Percentiles rank a stretch among this genome's conserved stretches.
These are phyloP conservation scores for Trichoderma sp. DNA, from an alignment of 2,329 filamentous ascomycete species.

Conservation along the genomic window DNA sequence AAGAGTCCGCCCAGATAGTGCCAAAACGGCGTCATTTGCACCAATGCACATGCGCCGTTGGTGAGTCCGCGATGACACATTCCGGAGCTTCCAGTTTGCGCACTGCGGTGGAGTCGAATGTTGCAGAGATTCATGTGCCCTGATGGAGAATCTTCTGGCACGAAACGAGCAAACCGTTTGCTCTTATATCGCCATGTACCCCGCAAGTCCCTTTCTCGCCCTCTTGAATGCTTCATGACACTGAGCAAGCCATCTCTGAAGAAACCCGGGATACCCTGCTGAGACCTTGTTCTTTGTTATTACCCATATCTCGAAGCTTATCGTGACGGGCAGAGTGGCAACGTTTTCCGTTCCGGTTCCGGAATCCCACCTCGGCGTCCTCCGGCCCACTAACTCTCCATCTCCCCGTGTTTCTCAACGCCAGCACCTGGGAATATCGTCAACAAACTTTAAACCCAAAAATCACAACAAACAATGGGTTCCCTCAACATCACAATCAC, in stretches of 20 bases:
- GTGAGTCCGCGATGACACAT: conserved; percentile 12
- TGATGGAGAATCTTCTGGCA: conserved; percentile 2
- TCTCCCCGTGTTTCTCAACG: not conserved
- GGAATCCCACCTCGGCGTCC: not conserved
- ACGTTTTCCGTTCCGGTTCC: not conserved
- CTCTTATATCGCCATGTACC: conserved; percentile 11
- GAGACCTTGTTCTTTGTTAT: not conserved
- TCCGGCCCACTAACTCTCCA: not conserved
- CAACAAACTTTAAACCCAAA: not conserved
- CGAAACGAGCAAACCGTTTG: not conserved
- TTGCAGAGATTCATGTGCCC: not conserved
- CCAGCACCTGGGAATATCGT: not conserved
- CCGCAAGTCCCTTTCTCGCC: not conserved
- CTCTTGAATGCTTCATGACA: not conserved
- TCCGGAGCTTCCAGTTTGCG: conserved; percentile 16
- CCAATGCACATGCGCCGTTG: not conserved
- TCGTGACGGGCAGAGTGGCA: conserved; percentile 3
- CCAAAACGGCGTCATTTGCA: not conserved
- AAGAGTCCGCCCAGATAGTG: not conserved
- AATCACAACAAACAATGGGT: conserved; percentile 35
- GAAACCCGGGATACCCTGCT: not conserved
- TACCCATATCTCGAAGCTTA: not conserved
- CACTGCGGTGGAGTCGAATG: conserved; percentile 3
- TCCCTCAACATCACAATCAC: conserved; percentile 30
- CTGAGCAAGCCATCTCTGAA: not conserved